Evolutionary conservation across 2,329 filamentous ascomycete species (phyloP).

Genomic region (Lecanoromycetidae sp.): DNA sequence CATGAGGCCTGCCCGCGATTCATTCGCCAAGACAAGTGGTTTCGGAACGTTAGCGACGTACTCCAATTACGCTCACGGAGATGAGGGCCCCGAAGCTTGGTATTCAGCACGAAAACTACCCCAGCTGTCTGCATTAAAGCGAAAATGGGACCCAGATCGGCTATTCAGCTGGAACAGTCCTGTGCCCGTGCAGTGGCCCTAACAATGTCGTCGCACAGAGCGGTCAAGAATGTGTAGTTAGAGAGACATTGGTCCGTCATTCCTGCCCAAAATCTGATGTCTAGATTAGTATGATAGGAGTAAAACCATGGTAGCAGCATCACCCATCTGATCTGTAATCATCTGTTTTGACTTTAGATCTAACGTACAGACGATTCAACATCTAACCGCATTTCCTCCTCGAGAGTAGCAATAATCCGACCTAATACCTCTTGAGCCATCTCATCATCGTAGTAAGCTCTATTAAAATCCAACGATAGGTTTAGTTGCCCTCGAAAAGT

Average conservation of each 20-base stretch:
- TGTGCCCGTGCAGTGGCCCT: conserved; percentile 20
- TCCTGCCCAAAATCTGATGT: too few relatives aligned
- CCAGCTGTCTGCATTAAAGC: conserved; percentile 19
- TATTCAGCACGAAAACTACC: conserved; percentile 21
- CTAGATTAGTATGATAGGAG: too few relatives aligned
- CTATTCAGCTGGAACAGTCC: conserved; percentile 17
- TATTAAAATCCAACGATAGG: neutral
- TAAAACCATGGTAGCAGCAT: too few relatives aligned
- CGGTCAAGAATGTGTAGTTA: too few relatives aligned
- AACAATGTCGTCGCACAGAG: too few relatives aligned
- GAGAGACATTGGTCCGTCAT: too few relatives aligned
- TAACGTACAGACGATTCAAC: too few relatives aligned
- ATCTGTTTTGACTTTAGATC: too few relatives aligned
- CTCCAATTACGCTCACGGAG: conserved; percentile 22
- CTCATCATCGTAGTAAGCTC: neutral
- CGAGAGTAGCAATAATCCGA: neutral
- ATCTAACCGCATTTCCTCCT: neutral
- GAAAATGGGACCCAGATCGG: conserved; percentile 22
- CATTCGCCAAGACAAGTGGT: neutral
- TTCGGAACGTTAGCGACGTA: conserved; percentile 17
- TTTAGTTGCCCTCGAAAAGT: neutral
- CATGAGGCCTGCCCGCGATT: neutral
- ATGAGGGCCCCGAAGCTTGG: conserved; percentile 20
- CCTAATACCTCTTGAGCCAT: neutral
- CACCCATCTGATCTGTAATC: too few relatives aligned